phyloP scores from a whole-genome alignment of 2,329 filamentous ascomycete species.

The Cordyceps fumosorosea region DNA sequence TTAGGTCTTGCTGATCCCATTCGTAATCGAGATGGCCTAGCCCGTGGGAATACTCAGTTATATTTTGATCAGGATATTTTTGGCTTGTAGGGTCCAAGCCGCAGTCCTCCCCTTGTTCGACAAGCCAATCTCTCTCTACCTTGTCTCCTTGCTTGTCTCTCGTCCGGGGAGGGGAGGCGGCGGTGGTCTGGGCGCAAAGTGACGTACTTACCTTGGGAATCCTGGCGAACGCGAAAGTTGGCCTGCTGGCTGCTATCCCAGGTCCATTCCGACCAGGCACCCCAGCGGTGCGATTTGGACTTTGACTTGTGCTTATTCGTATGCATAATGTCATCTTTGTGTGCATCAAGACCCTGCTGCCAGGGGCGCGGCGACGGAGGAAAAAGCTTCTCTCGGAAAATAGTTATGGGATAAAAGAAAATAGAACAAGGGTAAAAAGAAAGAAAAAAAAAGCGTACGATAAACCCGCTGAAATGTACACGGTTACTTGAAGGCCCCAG shows the following conservation, averaged over 20 bases:
- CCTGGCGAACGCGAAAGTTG: slow-evolving; percentile 22
- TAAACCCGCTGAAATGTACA: neutral
- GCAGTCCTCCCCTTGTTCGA: no score
- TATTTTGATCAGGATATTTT: neutral
- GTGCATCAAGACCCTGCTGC: neutral
- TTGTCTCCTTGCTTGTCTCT: no score
- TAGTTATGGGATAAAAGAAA: neutral
- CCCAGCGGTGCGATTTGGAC: slow-evolving; percentile 22
- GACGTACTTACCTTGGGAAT: slow-evolving; percentile 18
- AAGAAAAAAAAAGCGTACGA: neutral
- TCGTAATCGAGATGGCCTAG: slow-evolving; percentile 21
- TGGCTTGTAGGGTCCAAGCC: no score
- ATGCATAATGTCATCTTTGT: slow-evolving; percentile 24
- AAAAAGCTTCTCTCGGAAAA: neutral
- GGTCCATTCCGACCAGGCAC: slow-evolving; percentile 23
- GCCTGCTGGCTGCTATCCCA: slow-evolving; percentile 17
- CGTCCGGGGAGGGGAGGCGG: neutral
- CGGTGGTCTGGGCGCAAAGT: neutral
- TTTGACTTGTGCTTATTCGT: slow-evolving; percentile 25
- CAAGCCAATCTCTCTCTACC: no score
- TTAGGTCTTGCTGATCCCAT: slow-evolving; percentile 19
- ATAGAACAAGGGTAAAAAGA: neutral
- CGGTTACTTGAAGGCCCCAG: neutral
- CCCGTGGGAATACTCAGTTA: neutral
- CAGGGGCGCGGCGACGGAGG: neutral